Evolutionary conservation across 2,329 filamentous ascomycete genomes (phyloP).

Genomic region (Colletotrichum salicis): DNA sequence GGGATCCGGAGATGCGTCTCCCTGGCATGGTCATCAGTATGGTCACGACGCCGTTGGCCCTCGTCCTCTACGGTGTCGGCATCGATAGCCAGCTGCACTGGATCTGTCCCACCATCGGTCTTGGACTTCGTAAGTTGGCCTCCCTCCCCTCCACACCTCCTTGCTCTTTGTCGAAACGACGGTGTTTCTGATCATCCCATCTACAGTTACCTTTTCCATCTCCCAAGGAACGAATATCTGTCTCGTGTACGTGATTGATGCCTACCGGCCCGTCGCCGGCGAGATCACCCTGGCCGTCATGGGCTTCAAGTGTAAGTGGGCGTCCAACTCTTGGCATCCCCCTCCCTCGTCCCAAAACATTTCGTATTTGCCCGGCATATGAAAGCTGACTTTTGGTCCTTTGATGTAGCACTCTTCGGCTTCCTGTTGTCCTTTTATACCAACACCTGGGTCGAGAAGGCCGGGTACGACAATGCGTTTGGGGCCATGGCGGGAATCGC

Average conservation of each 20-base stretch:
- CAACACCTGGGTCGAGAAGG: conserved; percentile 64
- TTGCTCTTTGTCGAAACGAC: neutral
- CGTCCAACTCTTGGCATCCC: neutral
- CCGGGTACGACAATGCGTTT: conserved; percentile 62
- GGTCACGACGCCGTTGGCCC: conserved; percentile 58
- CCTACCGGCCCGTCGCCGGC: conserved; percentile 66
- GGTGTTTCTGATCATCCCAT: conserved; percentile 17
- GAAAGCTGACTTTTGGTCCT: conserved; percentile 21
- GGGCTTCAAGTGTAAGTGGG: conserved; percentile 63
- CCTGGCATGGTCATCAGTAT: conserved; percentile 63
- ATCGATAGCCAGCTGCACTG: conserved; percentile 60
- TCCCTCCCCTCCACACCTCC: neutral
- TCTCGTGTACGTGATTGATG: conserved; percentile 67
- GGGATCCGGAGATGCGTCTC: conserved; percentile 70
- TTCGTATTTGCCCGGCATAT: neutral
- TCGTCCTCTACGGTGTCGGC: conserved; percentile 60
- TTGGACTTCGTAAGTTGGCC: conserved; percentile 59
- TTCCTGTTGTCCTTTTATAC: conserved; percentile 70
- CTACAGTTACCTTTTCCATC: conserved; percentile 64
- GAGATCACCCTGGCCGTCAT: conserved; percentile 64
- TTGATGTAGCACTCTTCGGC: conserved; percentile 58
- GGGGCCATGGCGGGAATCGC: conserved; percentile 68
- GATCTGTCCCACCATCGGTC: conserved; percentile 66
- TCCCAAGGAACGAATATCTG: conserved; percentile 66
- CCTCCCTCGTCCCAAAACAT: neutral